phyloP scores from a whole-genome alignment of 148 eudicot species.

The Silene conica region DNA sequence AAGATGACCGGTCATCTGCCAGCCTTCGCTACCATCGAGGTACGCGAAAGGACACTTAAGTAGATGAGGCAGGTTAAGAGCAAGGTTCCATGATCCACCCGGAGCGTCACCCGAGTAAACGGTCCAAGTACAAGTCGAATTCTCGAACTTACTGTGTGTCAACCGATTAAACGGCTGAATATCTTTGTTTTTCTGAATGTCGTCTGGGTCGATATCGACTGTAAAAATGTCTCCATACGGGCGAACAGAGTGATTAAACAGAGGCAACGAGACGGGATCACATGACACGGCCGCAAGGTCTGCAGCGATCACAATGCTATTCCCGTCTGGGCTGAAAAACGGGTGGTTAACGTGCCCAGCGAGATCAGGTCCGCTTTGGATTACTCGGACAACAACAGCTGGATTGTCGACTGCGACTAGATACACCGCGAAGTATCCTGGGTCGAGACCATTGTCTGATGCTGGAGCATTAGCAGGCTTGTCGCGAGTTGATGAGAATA shows the following conservation, averaged over 20 bases:
- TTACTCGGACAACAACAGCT: slow-evolving; percentile 3
- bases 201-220: slow-evolving; percentile 1
- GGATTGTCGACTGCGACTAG: not conserved
- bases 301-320: slow-evolving; percentile 3
- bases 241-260: not conserved
- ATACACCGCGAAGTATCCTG: slow-evolving; percentile 15
- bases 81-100: not conserved
- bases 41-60: slow-evolving; percentile 5
- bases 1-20: slow-evolving; percentile 7
- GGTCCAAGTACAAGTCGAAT: slow-evolving; percentile 16
- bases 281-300: slow-evolving; percentile 23
- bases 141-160: slow-evolving; percentile 21
- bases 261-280: slow-evolving; percentile 19
- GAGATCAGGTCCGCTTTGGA: not conserved
- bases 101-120: not conserved
- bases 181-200: slow-evolving; percentile 9
- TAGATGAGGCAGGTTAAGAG: not conserved
- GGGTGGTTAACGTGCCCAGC: slow-evolving; percentile 22
- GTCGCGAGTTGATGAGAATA: slow-evolving; percentile 15
- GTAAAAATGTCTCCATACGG: slow-evolving; percentile 19
- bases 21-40: not conserved
- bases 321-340: slow-evolving; percentile 15
- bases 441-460: not conserved
- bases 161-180: not conserved
- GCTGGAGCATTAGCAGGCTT: not conserved